Evolutionary conservation across 495 filamentous ascomycete species (phyloP).

Genomic region (Amorphotheca resinae): DNA sequence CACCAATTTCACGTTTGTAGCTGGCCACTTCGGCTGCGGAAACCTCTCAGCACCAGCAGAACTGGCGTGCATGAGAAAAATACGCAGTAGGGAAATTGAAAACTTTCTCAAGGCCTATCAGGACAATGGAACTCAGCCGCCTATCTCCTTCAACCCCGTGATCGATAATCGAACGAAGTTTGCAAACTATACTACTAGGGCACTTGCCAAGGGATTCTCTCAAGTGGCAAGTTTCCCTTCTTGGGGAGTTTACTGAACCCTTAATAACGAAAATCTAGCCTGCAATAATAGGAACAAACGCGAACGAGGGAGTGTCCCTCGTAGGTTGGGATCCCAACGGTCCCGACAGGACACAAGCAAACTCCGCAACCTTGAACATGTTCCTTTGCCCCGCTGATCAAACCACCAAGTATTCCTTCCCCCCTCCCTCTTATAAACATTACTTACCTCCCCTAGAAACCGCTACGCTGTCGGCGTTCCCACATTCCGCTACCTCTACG

Average conservation of each 20-base stretch:
- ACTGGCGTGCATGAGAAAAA: conserved; percentile 33
- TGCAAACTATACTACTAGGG: conserved; percentile 31
- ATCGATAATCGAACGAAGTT: conserved; percentile 31
- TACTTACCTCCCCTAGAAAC: conserved; percentile 1
- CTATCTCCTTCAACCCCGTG: conserved; percentile 29
- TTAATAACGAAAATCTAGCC: conserved; percentile 13
- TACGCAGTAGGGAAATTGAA: conserved; percentile 28
- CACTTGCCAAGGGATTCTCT: conserved; percentile 7
- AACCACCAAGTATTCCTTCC: conserved; percentile 4
- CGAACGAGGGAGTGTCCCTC: conserved; percentile 29
- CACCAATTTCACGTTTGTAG: conserved; percentile 31
- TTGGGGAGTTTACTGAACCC: too few species aligned
- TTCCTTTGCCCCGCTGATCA: conserved; percentile 9
- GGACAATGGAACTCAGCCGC: conserved; percentile 24
- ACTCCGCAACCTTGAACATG: not conserved
- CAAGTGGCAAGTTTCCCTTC: conserved; percentile 6
- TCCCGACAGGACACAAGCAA: conserved; percentile 23
- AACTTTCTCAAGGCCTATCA: conserved; percentile 28
- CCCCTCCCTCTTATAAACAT: conserved; percentile 27
- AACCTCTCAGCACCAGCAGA: conserved; percentile 26
- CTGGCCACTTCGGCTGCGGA: conserved; percentile 31
- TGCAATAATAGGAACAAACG: conserved; percentile 29
- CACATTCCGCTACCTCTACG: conserved; percentile 39
- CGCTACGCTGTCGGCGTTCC: conserved; percentile 20
- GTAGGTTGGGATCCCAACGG: conserved; percentile 19